A percentile compares a stretch with the other conserved stretches of the same genome.
Conservation (phyloP, 257 asterid genomes). For the Voacanga thouarsii region DNA sequence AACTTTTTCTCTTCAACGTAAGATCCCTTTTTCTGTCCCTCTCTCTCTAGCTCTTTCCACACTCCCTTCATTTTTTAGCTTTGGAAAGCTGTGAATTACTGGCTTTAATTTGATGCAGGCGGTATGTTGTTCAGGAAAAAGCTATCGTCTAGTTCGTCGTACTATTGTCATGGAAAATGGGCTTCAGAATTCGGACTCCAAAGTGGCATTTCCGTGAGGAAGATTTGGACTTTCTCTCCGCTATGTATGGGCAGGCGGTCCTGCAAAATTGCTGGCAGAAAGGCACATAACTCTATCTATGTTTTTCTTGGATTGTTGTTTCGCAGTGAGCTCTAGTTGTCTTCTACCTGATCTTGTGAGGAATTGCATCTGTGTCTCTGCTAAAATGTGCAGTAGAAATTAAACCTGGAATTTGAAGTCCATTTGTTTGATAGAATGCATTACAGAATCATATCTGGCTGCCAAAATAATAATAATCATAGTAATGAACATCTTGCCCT, state of each 20-base stretch:
- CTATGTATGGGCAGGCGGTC: slow-evolving; percentile 93
- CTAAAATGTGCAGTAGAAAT: background rate
- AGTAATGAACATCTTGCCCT: background rate
- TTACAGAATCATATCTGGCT: background rate
- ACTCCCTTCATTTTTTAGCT: background rate
- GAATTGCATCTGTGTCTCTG: background rate
- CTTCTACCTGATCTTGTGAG: background rate
- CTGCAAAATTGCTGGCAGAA: slow-evolving; percentile 89
- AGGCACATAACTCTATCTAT: slow-evolving; percentile 37
- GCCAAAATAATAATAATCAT: background rate
- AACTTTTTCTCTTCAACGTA: slow-evolving; percentile 35
- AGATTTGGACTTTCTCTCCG: slow-evolving; percentile 60
- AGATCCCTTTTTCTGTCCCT: slow-evolving; percentile 18
- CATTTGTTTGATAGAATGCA: slow-evolving; percentile 17
- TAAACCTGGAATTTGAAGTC: background rate
- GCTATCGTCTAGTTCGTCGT: slow-evolving; percentile 38
- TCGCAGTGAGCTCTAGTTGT: background rate
- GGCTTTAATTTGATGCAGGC: slow-evolving; percentile 35
- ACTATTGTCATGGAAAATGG: slow-evolving; percentile 40
- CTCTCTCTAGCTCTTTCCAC: background rate
- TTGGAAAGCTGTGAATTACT: background rate
- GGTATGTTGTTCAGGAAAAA: slow-evolving; percentile 29
- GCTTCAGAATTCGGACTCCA: slow-evolving; percentile 34
- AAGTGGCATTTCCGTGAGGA: slow-evolving; percentile 39
- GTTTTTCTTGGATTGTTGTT: background rate